These are phyloP conservation scores for Sphagnum fallax DNA, from an alignment of 228 moss, liverwort and hornwort species.

Conservation along the genomic window DNA sequence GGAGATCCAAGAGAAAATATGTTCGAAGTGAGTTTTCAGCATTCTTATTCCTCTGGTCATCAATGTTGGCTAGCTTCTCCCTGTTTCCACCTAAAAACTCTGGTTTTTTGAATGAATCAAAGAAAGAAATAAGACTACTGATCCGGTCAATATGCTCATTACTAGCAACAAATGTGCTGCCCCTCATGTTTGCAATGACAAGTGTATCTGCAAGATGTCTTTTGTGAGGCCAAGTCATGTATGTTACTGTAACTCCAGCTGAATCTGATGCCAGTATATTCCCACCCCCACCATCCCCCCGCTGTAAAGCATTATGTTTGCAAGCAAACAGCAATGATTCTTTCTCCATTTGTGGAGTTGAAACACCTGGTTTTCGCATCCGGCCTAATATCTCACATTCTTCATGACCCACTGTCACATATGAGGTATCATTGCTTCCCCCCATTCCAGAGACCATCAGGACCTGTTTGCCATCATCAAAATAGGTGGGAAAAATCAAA, in stretches of 20 bases:
- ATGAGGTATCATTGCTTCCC: constrained; percentile 17
- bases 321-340: constrained; percentile 33
- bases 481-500: too few relatives aligned
- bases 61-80: constrained; percentile 4
- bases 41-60: constrained; percentile 5
- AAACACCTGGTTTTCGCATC: constrained; percentile 2
- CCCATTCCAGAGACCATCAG: constrained; percentile 28
- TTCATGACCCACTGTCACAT: constrained; percentile 42
- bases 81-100: constrained; percentile 3
- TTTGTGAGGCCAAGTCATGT: constrained; percentile 44
- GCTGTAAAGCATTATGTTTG: constrained; percentile 27
- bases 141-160: constrained; percentile 42
- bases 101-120: constrained; percentile 5
- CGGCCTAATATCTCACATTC: constrained; percentile 32
- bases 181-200: constrained; percentile 30
- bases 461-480: too few relatives aligned
- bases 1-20: constrained; percentile 34
- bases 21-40: constrained; percentile 3
- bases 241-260: constrained; percentile 36
- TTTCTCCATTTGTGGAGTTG: constrained; percentile 11
- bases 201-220: constrained; percentile 21
- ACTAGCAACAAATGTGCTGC: constrained; percentile 38
- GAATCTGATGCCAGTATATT: constrained; percentile 43
- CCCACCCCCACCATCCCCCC: constrained; percentile 48
- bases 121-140: constrained; percentile 18